Evolutionary conservation across 2,329 filamentous ascomycete genomes (phyloP).

Genomic region (Claviceps capensis): DNA sequence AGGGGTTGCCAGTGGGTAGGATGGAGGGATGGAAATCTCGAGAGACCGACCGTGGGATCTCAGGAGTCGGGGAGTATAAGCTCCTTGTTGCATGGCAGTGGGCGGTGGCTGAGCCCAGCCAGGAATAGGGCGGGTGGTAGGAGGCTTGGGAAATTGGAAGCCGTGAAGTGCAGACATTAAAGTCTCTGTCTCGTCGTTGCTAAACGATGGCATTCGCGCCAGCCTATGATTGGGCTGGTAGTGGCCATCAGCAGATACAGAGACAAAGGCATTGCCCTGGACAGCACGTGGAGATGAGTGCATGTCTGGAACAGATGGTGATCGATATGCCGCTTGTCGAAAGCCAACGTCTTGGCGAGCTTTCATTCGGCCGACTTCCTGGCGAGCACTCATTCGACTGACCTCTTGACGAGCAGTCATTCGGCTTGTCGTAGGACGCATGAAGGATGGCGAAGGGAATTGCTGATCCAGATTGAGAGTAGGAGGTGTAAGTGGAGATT

Average conservation of each 20-base stretch:
- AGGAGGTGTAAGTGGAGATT: conserved; percentile 10
- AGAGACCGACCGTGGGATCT: conserved; percentile 14
- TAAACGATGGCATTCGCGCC: conserved; percentile 15
- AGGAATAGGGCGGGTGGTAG: conserved; percentile 15
- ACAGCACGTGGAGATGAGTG: conserved; percentile 4
- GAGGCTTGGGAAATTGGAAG: conserved; percentile 24
- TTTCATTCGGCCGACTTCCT: conserved; percentile 37
- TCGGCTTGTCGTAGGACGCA: conserved; percentile 37
- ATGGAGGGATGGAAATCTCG: conserved; percentile 8
- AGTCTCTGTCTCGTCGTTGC: conserved; percentile 9
- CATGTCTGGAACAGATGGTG: conserved; percentile 15
- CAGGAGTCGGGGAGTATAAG: conserved; percentile 12
- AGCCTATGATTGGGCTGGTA: not conserved
- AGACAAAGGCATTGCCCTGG: conserved; percentile 5
- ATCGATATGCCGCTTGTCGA: conserved; percentile 16
- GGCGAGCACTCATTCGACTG: conserved; percentile 16
- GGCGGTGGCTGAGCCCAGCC: conserved; percentile 12
- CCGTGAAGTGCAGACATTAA: conserved; percentile 19
- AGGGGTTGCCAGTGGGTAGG: conserved; percentile 17
- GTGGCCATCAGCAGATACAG: conserved; percentile 7
- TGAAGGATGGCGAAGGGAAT: conserved; percentile 40
- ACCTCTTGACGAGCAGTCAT: conserved; percentile 44
- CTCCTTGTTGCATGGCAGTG: conserved; percentile 9
- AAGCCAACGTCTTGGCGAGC: conserved; percentile 37
- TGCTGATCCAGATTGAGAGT: conserved; percentile 14